phyloP scores from a whole-genome alignment of 2,329 filamentous ascomycete species.

The Polychaeton citri region DNA sequence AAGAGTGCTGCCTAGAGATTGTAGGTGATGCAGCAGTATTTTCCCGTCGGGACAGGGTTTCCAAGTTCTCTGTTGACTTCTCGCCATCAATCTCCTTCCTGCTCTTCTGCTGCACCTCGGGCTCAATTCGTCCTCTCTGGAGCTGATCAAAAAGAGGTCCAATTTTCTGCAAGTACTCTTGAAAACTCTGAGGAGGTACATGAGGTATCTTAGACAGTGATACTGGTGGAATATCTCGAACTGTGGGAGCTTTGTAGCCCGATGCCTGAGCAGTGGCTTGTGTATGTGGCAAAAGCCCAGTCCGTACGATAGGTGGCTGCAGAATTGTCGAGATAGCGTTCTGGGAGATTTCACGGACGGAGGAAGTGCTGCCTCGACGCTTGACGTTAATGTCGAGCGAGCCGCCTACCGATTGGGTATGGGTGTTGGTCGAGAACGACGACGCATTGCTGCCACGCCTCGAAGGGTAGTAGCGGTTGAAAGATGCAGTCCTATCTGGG shows the following conservation, averaged over 20 bases:
- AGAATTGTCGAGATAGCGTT: conserved; percentile 95
- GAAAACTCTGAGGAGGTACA: conserved; percentile 68
- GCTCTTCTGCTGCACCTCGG: conserved; percentile 42
- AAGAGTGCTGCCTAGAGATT: conserved; percentile 26
- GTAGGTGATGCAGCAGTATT: conserved; percentile 21
- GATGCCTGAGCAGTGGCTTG: conserved; percentile 58
- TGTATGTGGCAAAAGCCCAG: conserved; percentile 70
- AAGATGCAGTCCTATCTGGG: conserved; percentile 41
- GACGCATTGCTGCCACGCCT: conserved; percentile 74
- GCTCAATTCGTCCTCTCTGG: conserved; percentile 65
- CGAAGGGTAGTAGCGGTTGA: conserved; percentile 32
- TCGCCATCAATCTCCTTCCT: conserved; percentile 28
- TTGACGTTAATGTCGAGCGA: conserved; percentile 54
- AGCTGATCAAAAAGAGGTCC: conserved; percentile 81
- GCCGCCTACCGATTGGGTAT: conserved; percentile 57
- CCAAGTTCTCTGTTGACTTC: conserved; percentile 35
- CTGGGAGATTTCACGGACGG: conserved; percentile 61
- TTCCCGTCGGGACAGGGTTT: conserved; percentile 16
- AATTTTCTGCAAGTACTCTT: conserved; percentile 71
- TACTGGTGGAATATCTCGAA: conserved; percentile 85
- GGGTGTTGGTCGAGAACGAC: conserved; percentile 47
- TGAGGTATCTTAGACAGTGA: conserved; percentile 77
- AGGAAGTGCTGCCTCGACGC: conserved; percentile 40
- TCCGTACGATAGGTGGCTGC: conserved; percentile 78
- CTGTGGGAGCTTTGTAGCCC: conserved; percentile 57